A percentile compares a stretch with the other conserved stretches of the same genome.
phyloP scores from a whole-genome alignment of 1,284 basidiomycete species.

The Pyrrhoderma lamaoense region DNA sequence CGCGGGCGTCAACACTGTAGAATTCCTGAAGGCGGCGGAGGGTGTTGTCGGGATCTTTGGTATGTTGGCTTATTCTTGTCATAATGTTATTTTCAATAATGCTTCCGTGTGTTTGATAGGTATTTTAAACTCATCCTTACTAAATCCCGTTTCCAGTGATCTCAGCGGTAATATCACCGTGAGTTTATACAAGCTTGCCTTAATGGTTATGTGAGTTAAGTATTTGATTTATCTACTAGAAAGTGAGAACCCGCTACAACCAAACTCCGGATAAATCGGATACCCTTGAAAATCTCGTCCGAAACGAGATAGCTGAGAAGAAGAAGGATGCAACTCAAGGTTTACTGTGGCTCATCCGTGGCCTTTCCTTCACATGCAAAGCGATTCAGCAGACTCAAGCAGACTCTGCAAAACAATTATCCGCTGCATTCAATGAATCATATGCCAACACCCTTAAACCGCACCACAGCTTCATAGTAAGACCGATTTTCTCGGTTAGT shows the following conservation, averaged over 20 bases:
- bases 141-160: constrained; percentile 81
- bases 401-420: constrained; percentile 57
- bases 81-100: constrained; percentile 2
- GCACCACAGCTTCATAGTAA: constrained; percentile 86
- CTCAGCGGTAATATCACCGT: constrained; percentile 90
- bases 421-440: constrained; percentile 70
- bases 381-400: constrained; percentile 71
- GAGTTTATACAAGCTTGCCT: constrained; percentile 23
- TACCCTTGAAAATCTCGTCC: constrained; percentile 83
- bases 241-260: constrained; percentile 80
- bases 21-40: constrained; percentile 86
- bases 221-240: constrained; percentile 41
- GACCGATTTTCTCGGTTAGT: constrained; percentile 78
- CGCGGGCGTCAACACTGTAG: constrained; percentile 80
- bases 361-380: constrained; percentile 86
- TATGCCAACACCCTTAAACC: constrained; percentile 82
- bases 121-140: constrained; percentile 84
- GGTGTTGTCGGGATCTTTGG: constrained; percentile 91
- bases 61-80: constrained; percentile 32
- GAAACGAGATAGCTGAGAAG: constrained; percentile 85
- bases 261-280: constrained; percentile 55
- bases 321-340: constrained; percentile 83
- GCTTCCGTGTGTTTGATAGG: constrained; percentile 39
- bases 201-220: no score
- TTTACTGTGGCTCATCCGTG: constrained; percentile 87